Percentiles rank a stretch among this genome's conserved stretches.
phyloP scores from a whole-genome alignment of 169 alveolate genomes.

The Ichthyophthirius multifiliis region DNA sequence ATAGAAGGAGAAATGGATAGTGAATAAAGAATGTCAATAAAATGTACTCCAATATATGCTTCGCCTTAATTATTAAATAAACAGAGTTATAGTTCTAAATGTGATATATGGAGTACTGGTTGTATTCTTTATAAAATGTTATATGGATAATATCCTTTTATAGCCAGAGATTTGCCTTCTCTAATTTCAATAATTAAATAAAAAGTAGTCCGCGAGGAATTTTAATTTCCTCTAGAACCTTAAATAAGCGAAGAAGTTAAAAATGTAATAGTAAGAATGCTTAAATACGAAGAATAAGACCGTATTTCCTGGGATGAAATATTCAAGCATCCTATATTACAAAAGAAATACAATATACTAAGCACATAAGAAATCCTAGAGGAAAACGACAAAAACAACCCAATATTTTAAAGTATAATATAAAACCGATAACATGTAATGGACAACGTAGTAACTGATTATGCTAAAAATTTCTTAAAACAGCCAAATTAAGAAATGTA shows the following conservation, averaged over 20 bases:
- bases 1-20: neutral
- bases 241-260: neutral
- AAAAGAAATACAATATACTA: neutral
- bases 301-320: conserved; percentile 33
- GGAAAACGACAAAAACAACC: neutral
- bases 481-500: neutral
- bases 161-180: neutral
- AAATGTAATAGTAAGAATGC: conserved; percentile 8
- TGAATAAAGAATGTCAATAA: neutral
- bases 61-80: neutral
- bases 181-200: neutral
- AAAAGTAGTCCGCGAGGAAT: neutral
- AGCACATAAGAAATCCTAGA: neutral
- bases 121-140: conserved; percentile 79
- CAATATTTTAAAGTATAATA: conserved; percentile 2
- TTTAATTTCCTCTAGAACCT: neutral
- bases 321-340: conserved; percentile 8
- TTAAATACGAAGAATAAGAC: conserved; percentile 9
- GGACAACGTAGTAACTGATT: neutral
- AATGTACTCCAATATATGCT: conserved; percentile 19
- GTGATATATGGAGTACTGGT: conserved; percentile 85
- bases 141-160: conserved; percentile 14
- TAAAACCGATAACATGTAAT: neutral
- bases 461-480: neutral
- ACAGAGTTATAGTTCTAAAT: conserved; percentile 56